Percentiles rank a stretch among this genome's conserved stretches.
Conservation (phyloP, 2,329 filamentous ascomycete genomes). For the Periconia sp. region DNA sequence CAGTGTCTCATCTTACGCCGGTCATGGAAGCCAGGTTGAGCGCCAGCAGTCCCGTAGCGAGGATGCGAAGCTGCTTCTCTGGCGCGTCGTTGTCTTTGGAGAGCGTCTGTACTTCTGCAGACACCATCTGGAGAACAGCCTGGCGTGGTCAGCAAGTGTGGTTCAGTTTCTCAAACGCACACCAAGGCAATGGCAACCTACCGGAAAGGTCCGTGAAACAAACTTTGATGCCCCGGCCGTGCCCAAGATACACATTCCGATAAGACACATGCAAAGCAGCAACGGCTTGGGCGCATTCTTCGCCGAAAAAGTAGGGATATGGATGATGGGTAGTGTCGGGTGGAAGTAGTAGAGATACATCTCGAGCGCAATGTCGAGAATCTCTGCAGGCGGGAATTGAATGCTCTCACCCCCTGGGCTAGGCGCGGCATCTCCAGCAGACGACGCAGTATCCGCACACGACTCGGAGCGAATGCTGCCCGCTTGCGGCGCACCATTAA, state of each 20-base stretch:
- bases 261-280: conserved; percentile 56
- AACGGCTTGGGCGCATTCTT: conserved; percentile 51
- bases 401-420: conserved; percentile 31
- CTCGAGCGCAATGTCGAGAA: conserved; percentile 57
- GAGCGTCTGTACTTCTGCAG: conserved; percentile 47
- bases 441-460: conserved; percentile 34
- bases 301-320: conserved; percentile 56
- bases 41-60: conserved; percentile 52
- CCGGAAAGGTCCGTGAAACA: conserved; percentile 50
- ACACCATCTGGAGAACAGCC: conserved; percentile 44
- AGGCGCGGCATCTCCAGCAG: conserved; percentile 26
- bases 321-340: conserved; percentile 55
- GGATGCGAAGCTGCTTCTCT: conserved; percentile 48
- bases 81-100: conserved; percentile 44
- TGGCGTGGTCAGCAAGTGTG: conserved; percentile 9
- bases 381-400: conserved; percentile 53
- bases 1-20: conserved; percentile 39
- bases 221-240: conserved; percentile 56
- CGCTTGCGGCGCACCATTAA: conserved; percentile 28
- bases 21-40: conserved; percentile 54
- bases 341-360: conserved; percentile 58
- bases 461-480: conserved; percentile 25
- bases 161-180: background rate
- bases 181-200: conserved; percentile 9
- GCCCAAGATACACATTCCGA: conserved; percentile 55